phyloP scores from a whole-genome alignment of 768 basidiomycete species.

The Multifurca ochricompacta region DNA sequence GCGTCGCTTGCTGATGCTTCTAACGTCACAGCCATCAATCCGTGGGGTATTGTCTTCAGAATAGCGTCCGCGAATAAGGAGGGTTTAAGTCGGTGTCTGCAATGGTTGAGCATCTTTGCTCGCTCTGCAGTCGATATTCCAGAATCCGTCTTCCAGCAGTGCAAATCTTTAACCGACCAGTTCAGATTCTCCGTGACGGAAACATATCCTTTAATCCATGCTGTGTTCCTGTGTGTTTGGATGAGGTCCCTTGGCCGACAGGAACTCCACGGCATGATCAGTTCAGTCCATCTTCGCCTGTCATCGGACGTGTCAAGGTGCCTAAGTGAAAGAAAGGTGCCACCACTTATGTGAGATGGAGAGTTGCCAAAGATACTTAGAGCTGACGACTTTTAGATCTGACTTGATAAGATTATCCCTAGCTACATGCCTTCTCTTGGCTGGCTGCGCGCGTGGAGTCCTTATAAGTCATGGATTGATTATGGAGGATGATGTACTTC shows the following conservation, averaged over 20 bases:
- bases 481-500: constrained; percentile 37
- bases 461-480: constrained; percentile 43
- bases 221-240: constrained; percentile 52
- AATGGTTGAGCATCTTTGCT: constrained; percentile 55
- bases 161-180: constrained; percentile 35
- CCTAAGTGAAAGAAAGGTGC: constrained; percentile 27
- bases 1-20: constrained; percentile 27
- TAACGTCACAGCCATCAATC: constrained; percentile 35
- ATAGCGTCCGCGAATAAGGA: constrained; percentile 35
- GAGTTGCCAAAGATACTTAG: neutral
- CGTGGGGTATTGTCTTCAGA: constrained; percentile 44
- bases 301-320: constrained; percentile 32
- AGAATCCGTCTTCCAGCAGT: constrained; percentile 39
- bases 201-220: constrained; percentile 44
- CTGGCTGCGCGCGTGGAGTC: constrained; percentile 52
- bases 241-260: constrained; percentile 50
- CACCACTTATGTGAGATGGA: constrained; percentile 11
- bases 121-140: constrained; percentile 61
- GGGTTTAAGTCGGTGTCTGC: constrained; percentile 41
- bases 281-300: constrained; percentile 41
- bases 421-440: constrained; percentile 52
- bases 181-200: constrained; percentile 37
- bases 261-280: constrained; percentile 45
- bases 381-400: constrained; percentile 26
- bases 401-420: constrained; percentile 56